Percentiles rank a stretch among this genome's conserved stretches.
These are phyloP conservation scores for Monosporascus ibericus DNA, from an alignment of 2,329 filamentous ascomycete genomes.

Conservation along the genomic window DNA sequence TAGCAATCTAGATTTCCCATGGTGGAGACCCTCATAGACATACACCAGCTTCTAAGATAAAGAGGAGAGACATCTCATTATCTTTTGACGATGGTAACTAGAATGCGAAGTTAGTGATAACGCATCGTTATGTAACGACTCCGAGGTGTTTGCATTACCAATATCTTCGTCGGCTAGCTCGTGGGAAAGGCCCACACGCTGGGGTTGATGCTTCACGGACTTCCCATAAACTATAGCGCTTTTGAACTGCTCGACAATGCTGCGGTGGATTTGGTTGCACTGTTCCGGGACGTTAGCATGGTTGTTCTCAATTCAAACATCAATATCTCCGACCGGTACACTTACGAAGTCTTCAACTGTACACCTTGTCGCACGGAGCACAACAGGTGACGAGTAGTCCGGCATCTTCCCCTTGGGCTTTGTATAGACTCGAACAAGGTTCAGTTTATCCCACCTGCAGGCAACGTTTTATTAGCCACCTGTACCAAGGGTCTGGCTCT, in stretches of 20 bases:
- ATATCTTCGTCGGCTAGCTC: constrained; percentile 97
- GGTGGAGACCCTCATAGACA: neutral
- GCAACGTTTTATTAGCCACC: constrained; percentile 16
- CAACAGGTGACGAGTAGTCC: constrained; percentile 87
- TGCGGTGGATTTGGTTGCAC: constrained; percentile 97
- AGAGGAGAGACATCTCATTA: constrained; percentile 31
- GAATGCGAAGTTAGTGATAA: constrained; percentile 19
- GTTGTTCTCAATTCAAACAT: constrained; percentile 6
- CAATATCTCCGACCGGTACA: constrained; percentile 22
- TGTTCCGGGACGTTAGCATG: constrained; percentile 39
- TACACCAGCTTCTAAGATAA: neutral
- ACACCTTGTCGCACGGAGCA: constrained; percentile 73
- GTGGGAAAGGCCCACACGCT: constrained; percentile 85
- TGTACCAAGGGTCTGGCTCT: constrained; percentile 4
- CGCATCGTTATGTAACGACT: constrained; percentile 3
- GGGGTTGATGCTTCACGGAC: constrained; percentile 97
- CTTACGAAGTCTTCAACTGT: constrained; percentile 97
- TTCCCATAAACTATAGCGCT: constrained; percentile 93
- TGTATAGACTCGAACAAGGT: constrained; percentile 87
- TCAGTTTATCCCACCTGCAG: constrained; percentile 81
- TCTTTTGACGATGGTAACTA: constrained; percentile 65
- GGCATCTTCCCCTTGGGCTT: constrained; percentile 95
- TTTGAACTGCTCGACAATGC: constrained; percentile 93
- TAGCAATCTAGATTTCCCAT: constrained; percentile 1
- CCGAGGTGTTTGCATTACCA: constrained; percentile 46